Evolutionary conservation across 2,329 filamentous ascomycete genomes (phyloP).

Genomic region (Neonectria neomacrospora): DNA sequence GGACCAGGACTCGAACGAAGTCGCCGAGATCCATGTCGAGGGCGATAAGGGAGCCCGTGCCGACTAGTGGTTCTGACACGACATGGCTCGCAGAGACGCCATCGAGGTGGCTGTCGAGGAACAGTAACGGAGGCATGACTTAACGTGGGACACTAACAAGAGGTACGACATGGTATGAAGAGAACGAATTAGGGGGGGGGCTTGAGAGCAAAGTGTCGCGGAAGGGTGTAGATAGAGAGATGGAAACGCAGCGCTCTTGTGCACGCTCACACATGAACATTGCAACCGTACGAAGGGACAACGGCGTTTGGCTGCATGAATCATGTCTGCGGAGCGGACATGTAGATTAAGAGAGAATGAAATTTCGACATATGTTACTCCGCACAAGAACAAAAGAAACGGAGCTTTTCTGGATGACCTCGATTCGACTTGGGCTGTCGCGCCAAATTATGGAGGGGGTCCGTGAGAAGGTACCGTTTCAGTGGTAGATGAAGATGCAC

Average conservation of each 20-base stretch:
- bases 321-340: conserved; percentile 21
- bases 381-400: not conserved
- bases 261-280: conserved; percentile 21
- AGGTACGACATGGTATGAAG: conserved; percentile 13
- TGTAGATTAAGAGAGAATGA: conserved; percentile 9
- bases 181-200: conserved; percentile 5
- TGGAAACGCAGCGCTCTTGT: conserved; percentile 30
- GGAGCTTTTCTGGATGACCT: not conserved
- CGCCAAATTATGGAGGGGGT: not conserved
- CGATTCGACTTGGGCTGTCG: not conserved
- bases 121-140: conserved; percentile 10
- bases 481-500: not conserved
- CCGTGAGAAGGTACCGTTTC: not conserved
- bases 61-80: conserved; percentile 36
- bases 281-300: conserved; percentile 19
- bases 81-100: conserved; percentile 26
- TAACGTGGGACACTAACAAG: conserved; percentile 9
- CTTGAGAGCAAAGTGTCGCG: conserved; percentile 26
- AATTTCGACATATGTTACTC: conserved; percentile 3
- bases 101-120: conserved; percentile 2
- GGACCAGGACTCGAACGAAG: conserved; percentile 56
- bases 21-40: conserved; percentile 62
- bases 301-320: conserved; percentile 30
- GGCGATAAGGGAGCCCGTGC: conserved; percentile 48
- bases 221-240: conserved; percentile 36